These are phyloP conservation scores for Cordyceps pruinosa DNA, from an alignment of 2,329 filamentous ascomycete genomes.

Conservation along the genomic window DNA sequence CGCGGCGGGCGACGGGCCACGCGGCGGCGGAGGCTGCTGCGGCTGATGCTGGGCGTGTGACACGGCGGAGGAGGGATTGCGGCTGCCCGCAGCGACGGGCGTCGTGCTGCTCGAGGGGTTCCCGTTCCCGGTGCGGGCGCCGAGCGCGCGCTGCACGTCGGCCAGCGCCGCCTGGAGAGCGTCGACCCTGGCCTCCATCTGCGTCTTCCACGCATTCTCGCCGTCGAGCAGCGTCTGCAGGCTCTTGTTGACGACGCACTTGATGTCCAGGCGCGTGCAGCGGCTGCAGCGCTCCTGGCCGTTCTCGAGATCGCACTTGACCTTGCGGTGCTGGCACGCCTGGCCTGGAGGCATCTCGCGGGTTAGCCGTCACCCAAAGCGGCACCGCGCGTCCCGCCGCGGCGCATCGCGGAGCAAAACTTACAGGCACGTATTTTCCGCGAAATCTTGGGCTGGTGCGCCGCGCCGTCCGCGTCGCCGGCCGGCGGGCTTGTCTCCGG, in stretches of 20 bases:
- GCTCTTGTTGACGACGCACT: slow-evolving; percentile 48
- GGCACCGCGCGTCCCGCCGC: neutral
- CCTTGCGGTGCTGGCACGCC: slow-evolving; percentile 48
- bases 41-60: neutral
- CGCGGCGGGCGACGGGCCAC: neutral
- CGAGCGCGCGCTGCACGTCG: slow-evolving; percentile 21
- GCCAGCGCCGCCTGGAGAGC: slow-evolving; percentile 21
- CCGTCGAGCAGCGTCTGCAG: slow-evolving; percentile 48
- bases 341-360: slow-evolving; percentile 21
- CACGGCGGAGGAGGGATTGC: neutral
- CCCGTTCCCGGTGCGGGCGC: slow-evolving; percentile 11
- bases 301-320: slow-evolving; percentile 43
- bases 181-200: slow-evolving; percentile 23
- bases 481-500: slow-evolving; percentile 15
- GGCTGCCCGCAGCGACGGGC: neutral
- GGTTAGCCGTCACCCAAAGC: slow-evolving; percentile 1
- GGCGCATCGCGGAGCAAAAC: slow-evolving; percentile 12
- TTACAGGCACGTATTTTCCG: slow-evolving; percentile 27
- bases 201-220: slow-evolving; percentile 38
- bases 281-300: slow-evolving; percentile 40
- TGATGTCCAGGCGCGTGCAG: slow-evolving; percentile 41
- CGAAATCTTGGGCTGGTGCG: slow-evolving; percentile 24
- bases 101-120: neutral
- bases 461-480: slow-evolving; percentile 2
- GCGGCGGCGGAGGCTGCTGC: neutral